Conservation (phyloP, 139 green algal genomes). For the Zygnema circumcarinatum region DNA sequence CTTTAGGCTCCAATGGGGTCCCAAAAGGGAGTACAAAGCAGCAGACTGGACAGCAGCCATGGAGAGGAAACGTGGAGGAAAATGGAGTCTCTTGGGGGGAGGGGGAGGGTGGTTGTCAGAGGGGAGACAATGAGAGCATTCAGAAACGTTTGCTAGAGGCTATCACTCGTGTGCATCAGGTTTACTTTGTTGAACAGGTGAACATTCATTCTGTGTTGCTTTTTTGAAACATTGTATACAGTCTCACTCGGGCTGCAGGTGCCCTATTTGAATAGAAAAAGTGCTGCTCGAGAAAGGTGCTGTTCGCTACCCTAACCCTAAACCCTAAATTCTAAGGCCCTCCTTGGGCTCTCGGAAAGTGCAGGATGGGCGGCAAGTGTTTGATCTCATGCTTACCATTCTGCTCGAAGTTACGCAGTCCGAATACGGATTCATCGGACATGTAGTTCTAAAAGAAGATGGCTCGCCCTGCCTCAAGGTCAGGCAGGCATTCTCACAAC, state of each 20-base stretch:
- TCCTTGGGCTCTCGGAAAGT: not conserved
- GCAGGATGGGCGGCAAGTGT: not conserved
- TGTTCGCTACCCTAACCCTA: not conserved
- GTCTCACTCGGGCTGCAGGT: too few species aligned
- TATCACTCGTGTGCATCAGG: not conserved
- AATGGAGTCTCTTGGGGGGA: too few species aligned
- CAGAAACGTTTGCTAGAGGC: not conserved
- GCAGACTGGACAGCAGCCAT: too few species aligned
- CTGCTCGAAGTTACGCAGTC: conserved; percentile 10
- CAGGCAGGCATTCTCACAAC: not conserved
- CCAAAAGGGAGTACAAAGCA: too few species aligned
- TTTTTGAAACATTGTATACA: not conserved
- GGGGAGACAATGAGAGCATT: not conserved
- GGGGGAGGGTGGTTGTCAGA: not conserved
- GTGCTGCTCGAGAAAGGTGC: not conserved
- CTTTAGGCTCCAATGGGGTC: too few species aligned
- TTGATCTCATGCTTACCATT: conserved; percentile 22
- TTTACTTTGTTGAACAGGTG: conserved; percentile 16
- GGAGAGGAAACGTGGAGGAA: not conserved
- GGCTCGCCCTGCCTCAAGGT: conserved; percentile 7
- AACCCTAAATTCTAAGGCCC: not conserved
- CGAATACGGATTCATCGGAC: conserved; percentile 17
- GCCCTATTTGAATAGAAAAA: not conserved
- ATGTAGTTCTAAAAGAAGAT: not conserved
- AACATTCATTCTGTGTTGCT: not conserved